A percentile compares a stretch with the other conserved stretches of the same genome.
Evolutionary conservation across 768 basidiomycete genomes (phyloP).

Genomic region (Tylopilus balloui): DNA sequence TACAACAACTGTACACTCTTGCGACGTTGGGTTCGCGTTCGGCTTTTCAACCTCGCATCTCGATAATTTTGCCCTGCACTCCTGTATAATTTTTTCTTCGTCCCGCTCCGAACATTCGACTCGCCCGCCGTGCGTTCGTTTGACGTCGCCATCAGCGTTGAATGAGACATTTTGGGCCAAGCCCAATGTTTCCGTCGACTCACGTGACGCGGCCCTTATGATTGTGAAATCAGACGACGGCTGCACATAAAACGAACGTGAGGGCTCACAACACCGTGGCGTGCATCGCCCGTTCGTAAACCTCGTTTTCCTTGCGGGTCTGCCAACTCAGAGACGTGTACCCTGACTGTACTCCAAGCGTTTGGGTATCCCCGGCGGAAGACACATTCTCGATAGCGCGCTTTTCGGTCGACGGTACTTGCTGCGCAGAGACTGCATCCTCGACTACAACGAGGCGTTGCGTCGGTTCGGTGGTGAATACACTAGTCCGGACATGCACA

Average conservation of each 20-base stretch:
- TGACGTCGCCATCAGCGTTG: background rate
- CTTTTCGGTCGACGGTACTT: background rate
- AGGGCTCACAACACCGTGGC: conserved; percentile 3
- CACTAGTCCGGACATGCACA: background rate
- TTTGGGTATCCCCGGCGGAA: background rate
- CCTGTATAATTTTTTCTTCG: background rate
- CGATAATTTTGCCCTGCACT: background rate
- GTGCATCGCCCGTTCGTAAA: background rate
- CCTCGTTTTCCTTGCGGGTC: background rate
- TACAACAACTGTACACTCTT: background rate
- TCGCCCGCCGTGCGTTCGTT: background rate
- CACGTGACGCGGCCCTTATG: background rate
- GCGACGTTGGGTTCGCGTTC: background rate
- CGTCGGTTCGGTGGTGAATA: background rate
- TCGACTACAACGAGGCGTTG: background rate
- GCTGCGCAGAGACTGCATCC: background rate
- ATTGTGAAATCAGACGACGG: background rate
- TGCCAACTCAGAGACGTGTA: background rate
- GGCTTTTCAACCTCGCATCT: background rate
- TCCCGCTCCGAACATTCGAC: background rate
- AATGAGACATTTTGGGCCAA: background rate
- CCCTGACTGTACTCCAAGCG: background rate
- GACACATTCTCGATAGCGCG: background rate
- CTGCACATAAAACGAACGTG: background rate
- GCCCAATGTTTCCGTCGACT: background rate